Percentiles rank a stretch among this genome's conserved stretches.
Conservation (phyloP, 2,329 filamentous ascomycete genomes). For the Sporothrix curviconia region DNA sequence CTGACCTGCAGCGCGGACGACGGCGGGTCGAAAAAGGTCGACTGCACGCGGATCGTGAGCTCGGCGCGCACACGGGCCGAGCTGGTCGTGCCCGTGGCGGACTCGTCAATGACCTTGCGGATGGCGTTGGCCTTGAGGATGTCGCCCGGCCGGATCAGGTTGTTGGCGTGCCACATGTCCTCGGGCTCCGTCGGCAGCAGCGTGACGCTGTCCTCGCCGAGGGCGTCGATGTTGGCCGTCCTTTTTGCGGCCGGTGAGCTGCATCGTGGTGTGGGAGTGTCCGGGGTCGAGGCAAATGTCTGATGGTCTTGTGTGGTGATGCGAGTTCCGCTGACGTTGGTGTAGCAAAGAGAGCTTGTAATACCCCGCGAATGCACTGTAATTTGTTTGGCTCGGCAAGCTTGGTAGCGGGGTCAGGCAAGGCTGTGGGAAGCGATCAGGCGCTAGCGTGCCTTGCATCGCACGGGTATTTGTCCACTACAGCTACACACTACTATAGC, state of each 20-base stretch:
- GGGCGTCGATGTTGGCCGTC: constrained; percentile 31
- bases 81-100: constrained; percentile 39
- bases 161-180: constrained; percentile 55
- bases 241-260: constrained; percentile 31
- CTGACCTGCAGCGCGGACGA: constrained; percentile 51
- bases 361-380: no score
- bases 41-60: constrained; percentile 50
- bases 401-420: no score
- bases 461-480: no score
- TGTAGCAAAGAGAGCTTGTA: no score
- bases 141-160: constrained; percentile 50
- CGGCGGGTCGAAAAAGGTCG: constrained; percentile 52
- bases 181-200: constrained; percentile 38
- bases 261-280: constrained; percentile 6
- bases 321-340: no score
- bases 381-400: no score
- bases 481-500: no score
- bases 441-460: no score
- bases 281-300: no score
- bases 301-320: no score
- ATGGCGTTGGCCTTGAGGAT: constrained; percentile 48
- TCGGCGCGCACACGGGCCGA: constrained; percentile 51
- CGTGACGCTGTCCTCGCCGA: constrained; percentile 33
- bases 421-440: no score
- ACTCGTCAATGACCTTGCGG: constrained; percentile 46